Base-by-base conservation (phyloP, 148 eudicot genomes). In the Gaultheria prostrata region DNA sequence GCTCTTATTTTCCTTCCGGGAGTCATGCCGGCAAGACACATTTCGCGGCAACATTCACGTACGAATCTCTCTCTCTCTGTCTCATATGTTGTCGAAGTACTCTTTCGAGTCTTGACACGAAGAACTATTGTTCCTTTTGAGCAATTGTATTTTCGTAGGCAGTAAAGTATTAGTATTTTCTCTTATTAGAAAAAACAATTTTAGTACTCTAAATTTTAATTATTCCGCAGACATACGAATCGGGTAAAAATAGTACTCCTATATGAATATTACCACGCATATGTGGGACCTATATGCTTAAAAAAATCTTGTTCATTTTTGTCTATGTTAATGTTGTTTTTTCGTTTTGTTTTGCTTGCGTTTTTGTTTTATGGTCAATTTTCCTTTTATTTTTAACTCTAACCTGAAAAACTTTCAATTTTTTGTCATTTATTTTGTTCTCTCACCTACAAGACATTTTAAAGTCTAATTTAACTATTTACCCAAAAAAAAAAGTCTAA, bases 31-130 rank as follows among this genome's bases (percentile, higher is more conserved):
- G 86, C 92, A 11, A 90, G 93, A 83, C 93, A 76, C 70, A 83
- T 92, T 11, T 63, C 32, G 10, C 73, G 86, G 17, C 73, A 83
- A 63, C 91, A 72, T 35, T 85, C 83, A 78, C 87, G 93, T 92
- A 92, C 28, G 89, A 74, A 71, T 73, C 57, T 81, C n/a, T 39
- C 2, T 33, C 12, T 6, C 33, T 53, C 56, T 1, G n/a, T 56
- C 63, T 20, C 63, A 6, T 57, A 56, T 3, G 21, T 7, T 24
- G 11, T 57, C 63, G 8, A 57, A 57, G 0, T 57, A 57, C 1
- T 2, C 5, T 54, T 54, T 54, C 20, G 10, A 54, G 6, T 54
- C 2, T 15, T 15, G 57, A 39, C 43, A 39, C 43, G 6, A 39
- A 39, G 43, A 39, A 39, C 43, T 39, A 4, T 15, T 15, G 57